Evolutionary conservation across 1,284 basidiomycete genomes (phyloP).

Genomic region (Fomitiporia mediterranea): DNA sequence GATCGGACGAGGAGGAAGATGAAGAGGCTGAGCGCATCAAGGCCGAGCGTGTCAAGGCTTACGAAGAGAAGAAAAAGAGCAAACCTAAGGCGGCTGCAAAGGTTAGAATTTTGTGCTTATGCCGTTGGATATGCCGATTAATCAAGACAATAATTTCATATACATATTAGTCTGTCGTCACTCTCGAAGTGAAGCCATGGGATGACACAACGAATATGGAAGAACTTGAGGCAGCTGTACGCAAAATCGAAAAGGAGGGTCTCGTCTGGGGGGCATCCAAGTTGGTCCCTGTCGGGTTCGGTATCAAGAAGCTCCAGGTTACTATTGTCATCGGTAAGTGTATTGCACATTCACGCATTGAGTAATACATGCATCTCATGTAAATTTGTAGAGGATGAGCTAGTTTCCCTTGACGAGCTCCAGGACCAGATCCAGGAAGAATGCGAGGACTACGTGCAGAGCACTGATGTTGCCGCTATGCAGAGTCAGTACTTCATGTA

Average conservation of each 20-base stretch:
- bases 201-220: conserved; percentile 99
- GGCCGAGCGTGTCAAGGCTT: conserved; percentile 91
- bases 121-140: conserved; percentile 11
- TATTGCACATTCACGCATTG: conserved; percentile 1
- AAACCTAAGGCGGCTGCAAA: conserved; percentile 91
- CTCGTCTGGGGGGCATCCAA: conserved; percentile 94
- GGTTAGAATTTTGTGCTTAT: conserved; percentile 56
- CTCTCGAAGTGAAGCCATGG: conserved; percentile 98
- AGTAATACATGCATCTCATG: neutral
- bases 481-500: conserved; percentile 60
- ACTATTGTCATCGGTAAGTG: conserved; percentile 87
- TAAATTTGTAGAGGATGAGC: conserved; percentile 78
- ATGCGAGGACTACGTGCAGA: conserved; percentile 97
- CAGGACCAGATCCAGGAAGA: conserved; percentile 86
- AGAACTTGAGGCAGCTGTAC: conserved; percentile 78
- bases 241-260: conserved; percentile 86
- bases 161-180: conserved; percentile 77
- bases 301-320: conserved; percentile 91
- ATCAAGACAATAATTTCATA: conserved; percentile 13
- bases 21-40: conserved; percentile 93
- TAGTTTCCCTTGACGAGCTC: conserved; percentile 91
- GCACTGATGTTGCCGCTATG: conserved; percentile 87
- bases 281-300: conserved; percentile 91
- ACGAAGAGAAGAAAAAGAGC: conserved; percentile 89
- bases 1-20: conserved; percentile 86